These are phyloP conservation scores for Chamaenerion angustifolium DNA, from an alignment of 345 rosid genomes.

Conservation along the genomic window DNA sequence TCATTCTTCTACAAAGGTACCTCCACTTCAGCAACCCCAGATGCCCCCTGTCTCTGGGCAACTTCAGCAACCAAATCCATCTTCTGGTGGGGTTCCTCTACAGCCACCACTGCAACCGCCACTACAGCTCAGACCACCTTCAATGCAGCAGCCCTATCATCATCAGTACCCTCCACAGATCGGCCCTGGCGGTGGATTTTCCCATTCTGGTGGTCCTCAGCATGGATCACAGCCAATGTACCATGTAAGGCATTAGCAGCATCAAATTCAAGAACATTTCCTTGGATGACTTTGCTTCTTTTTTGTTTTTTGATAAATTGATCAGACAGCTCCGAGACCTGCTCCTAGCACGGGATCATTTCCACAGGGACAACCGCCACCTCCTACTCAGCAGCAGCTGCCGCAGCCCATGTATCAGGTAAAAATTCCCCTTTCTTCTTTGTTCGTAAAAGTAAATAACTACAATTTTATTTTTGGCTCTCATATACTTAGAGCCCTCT, in stretches of 20 bases:
- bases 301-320: constrained; percentile 10
- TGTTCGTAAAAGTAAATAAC: background rate
- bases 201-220: constrained; percentile 56
- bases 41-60: constrained; percentile 23
- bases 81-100: constrained; percentile 6
- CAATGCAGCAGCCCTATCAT: constrained; percentile 15
- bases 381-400: constrained; percentile 34
- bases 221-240: constrained; percentile 56
- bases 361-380: constrained; percentile 55
- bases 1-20: constrained; percentile 47
- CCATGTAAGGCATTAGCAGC: constrained; percentile 43
- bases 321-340: constrained; percentile 45
- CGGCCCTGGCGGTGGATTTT: constrained; percentile 58
- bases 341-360: constrained; percentile 46
- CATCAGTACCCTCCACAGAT: constrained; percentile 55
- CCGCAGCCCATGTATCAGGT: constrained; percentile 56
- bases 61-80: constrained; percentile 56
- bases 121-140: constrained; percentile 41
- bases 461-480: background rate
- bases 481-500: background rate
- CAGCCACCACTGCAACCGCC: constrained; percentile 64
- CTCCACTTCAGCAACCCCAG: constrained; percentile 37
- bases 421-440: background rate
- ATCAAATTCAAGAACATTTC: background rate
- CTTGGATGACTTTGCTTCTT: background rate